These are phyloP conservation scores for Camelina laxa DNA, from an alignment of 345 rosid genomes.

Conservation along the genomic window DNA sequence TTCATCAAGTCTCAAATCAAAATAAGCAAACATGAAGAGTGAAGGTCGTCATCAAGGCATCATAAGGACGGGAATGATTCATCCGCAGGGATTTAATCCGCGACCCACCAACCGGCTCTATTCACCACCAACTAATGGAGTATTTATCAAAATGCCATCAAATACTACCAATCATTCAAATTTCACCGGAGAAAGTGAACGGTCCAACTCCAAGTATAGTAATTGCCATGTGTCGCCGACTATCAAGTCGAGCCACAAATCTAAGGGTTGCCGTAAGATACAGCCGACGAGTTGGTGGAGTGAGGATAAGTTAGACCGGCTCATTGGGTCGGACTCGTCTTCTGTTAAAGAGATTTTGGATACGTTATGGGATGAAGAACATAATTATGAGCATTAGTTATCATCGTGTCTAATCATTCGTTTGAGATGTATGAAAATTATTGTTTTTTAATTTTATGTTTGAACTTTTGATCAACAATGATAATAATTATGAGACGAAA, in stretches of 20 bases:
- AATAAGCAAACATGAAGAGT: background rate
- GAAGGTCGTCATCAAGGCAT: slow-evolving; percentile 37
- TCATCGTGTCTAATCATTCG: background rate
- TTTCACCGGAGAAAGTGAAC: background rate
- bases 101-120: background rate
- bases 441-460: background rate
- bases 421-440: background rate
- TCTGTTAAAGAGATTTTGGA: slow-evolving; percentile 11
- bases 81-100: background rate
- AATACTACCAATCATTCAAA: slow-evolving; percentile 38
- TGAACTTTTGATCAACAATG: background rate
- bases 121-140: slow-evolving; percentile 25
- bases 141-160: slow-evolving; percentile 30
- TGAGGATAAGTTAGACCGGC: slow-evolving; percentile 31
- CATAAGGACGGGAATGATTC: slow-evolving; percentile 27
- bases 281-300: slow-evolving; percentile 5
- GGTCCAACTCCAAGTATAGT: slow-evolving; percentile 32
- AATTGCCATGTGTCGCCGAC: slow-evolving; percentile 35
- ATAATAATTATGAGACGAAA: no score
- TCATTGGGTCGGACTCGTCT: slow-evolving; percentile 19
- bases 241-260: background rate
- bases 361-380: slow-evolving; percentile 4
- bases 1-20: no score
- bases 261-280: slow-evolving; percentile 34
- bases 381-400: slow-evolving; percentile 9